Conservation (phyloP, 1,284 basidiomycete genomes). For the Takashimella koratensis region DNA sequence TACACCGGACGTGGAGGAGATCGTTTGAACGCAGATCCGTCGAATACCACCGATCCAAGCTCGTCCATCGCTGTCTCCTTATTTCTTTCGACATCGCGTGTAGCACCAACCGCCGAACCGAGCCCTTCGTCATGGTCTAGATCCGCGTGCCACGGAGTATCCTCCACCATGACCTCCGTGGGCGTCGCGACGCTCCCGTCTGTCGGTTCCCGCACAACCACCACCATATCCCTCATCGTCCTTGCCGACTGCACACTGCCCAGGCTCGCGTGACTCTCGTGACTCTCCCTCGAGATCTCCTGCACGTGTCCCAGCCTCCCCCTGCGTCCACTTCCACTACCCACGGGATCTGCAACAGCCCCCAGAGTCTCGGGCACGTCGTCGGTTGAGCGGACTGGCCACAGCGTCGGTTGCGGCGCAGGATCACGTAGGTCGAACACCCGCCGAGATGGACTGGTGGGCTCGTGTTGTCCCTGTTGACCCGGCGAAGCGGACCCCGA, state of each 20-base stretch:
- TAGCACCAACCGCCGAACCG: too few species aligned
- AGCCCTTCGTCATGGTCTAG: too few species aligned
- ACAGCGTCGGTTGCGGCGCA: conserved; percentile 32
- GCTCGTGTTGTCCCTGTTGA: not conserved
- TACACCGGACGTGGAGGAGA: conserved; percentile 7
- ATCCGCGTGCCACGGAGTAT: not conserved
- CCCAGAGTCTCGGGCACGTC: conserved; percentile 33
- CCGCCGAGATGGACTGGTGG: not conserved
- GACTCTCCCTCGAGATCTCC: conserved; percentile 6
- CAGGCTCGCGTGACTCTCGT: conserved; percentile 21
- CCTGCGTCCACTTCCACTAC: not conserved
- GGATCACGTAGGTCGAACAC: conserved; percentile 36
- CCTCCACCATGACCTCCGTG: conserved; percentile 9
- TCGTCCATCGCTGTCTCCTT: conserved; percentile 4
- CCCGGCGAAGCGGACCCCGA: not conserved
- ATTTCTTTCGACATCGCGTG: too few species aligned
- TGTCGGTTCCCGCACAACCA: conserved; percentile 32
- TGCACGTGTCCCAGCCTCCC: not conserved
- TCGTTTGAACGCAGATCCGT: conserved; percentile 14
- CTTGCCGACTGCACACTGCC: conserved; percentile 24
- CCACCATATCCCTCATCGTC: conserved; percentile 39
- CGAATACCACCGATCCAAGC: conserved; percentile 17
- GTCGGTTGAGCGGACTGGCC: conserved; percentile 32
- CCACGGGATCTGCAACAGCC: too few species aligned
- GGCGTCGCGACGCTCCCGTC: not conserved